Conservation (phyloP, 2,329 filamentous ascomycete species). For the Talaromyces sp. region DNA sequence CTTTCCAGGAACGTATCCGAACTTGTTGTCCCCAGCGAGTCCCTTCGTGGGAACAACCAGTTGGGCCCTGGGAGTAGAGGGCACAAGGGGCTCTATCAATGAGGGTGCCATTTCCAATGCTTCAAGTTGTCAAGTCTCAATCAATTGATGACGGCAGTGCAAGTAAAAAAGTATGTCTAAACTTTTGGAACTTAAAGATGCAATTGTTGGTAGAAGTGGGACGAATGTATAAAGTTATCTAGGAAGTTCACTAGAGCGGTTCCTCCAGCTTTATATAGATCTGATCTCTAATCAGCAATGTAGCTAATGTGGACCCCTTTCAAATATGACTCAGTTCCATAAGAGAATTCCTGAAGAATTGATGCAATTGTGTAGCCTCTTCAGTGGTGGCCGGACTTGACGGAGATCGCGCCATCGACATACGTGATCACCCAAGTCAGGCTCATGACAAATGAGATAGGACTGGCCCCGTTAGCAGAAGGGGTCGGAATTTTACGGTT, state of each 20-base stretch:
- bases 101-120: constrained; percentile 35
- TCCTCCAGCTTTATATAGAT: constrained; percentile 11
- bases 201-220: background rate
- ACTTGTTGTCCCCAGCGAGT: constrained; percentile 28
- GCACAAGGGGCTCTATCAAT: constrained; percentile 29
- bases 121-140: constrained; percentile 1
- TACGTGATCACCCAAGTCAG: constrained; percentile 28
- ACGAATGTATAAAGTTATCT: background rate
- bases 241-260: background rate
- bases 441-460: background rate
- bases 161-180: no score
- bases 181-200: background rate
- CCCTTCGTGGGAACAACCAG: constrained; percentile 25
- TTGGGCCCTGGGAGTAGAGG: constrained; percentile 8
- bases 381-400: constrained; percentile 12
- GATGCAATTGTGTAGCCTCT: constrained; percentile 13
- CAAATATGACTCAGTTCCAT: constrained; percentile 20
- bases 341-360: constrained; percentile 18
- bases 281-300: background rate
- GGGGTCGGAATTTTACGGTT: constrained; percentile 1
- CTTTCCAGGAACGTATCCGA: constrained; percentile 54
- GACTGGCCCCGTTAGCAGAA: background rate
- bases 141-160: no score
- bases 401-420: constrained; percentile 35
- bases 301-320: constrained; percentile 9